phyloP scores from a whole-genome alignment of 2,329 filamentous ascomycete genomes.

The Colletotrichum sp. region DNA sequence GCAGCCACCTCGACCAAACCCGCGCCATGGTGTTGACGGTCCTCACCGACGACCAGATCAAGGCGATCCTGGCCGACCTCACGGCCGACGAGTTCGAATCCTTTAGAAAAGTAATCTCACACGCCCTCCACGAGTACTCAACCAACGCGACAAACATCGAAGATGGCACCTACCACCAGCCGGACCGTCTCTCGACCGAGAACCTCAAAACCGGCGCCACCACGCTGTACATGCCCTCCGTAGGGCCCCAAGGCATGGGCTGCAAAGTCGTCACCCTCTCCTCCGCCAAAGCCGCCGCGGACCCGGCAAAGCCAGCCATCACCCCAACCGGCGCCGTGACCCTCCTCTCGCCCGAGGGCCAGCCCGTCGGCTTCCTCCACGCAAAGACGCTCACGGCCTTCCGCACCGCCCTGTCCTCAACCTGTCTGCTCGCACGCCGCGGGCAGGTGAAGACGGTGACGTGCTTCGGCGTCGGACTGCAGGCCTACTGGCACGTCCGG shows the following conservation, averaged over 20 bases:
- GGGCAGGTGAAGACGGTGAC: conserved; percentile 75
- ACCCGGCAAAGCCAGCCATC: conserved; percentile 37
- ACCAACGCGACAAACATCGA: conserved; percentile 53
- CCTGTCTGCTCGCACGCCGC: conserved; percentile 70
- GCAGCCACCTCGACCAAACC: background rate
- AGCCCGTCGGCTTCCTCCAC: conserved; percentile 71
- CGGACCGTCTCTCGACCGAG: conserved; percentile 54
- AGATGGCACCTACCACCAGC: conserved; percentile 57
- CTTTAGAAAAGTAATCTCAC: conserved; percentile 54
- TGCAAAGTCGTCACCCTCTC: conserved; percentile 76
- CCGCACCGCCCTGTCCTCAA: conserved; percentile 76
- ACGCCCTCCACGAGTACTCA: conserved; percentile 67
- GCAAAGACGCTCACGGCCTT: conserved; percentile 80
- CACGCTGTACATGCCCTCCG: conserved; percentile 78
- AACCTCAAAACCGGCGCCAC: conserved; percentile 57
- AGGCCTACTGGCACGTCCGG: conserved; percentile 94
- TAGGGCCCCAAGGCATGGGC: conserved; percentile 66
- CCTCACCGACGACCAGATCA: conserved; percentile 63
- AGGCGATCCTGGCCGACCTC: conserved; percentile 57
- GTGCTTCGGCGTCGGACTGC: conserved; percentile 86
- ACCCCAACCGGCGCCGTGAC: conserved; percentile 71
- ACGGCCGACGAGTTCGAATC: conserved; percentile 55
- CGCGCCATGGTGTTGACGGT: conserved; percentile 60
- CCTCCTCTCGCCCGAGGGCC: conserved; percentile 67
- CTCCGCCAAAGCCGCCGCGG: conserved; percentile 37